Evolutionary conservation across 192 early-diverging fungal genomes (phyloP).

Genomic region (Rhizophagus clarus): DNA sequence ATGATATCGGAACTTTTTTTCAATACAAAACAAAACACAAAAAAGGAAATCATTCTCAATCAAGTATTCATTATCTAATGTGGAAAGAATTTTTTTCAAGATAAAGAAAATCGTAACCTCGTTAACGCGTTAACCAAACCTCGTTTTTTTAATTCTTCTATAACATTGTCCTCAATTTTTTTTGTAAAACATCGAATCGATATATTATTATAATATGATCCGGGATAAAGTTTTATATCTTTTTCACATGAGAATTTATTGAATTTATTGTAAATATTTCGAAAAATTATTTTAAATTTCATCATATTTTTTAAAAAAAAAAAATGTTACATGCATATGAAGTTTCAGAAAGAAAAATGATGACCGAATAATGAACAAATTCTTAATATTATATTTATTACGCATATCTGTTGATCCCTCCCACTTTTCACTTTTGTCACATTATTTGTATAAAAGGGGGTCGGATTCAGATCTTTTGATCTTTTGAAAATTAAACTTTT

Average conservation of each 20-base stretch:
- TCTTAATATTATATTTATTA: too few species aligned
- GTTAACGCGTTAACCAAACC: constrained; percentile 60
- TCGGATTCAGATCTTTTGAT: too few species aligned
- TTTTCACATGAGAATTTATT: not conserved
- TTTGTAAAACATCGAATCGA: not conserved
- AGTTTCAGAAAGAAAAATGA: too few species aligned
- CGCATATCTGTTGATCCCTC: too few species aligned
- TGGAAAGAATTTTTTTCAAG: not conserved
- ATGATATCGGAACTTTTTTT: constrained; percentile 50
- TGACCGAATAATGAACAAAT: too few species aligned
- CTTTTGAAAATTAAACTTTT: too few species aligned
- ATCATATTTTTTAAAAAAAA: not conserved
- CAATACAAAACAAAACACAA: not conserved
- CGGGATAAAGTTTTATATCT: not conserved
- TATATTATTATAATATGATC: not conserved
- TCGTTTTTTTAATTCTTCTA: constrained; percentile 48
- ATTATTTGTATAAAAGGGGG: not conserved
- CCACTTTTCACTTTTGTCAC: too few species aligned
- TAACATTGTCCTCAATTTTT: constrained; percentile 32
- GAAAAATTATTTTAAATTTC: not conserved
- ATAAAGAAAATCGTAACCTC: constrained; percentile 37
- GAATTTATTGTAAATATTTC: not conserved
- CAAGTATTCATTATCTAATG: not conserved
- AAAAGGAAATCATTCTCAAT: not conserved
- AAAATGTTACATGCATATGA: too few species aligned